Evolutionary conservation across 805 yeast species (phyloP).

Genomic region (Lipomyces japonicus): DNA sequence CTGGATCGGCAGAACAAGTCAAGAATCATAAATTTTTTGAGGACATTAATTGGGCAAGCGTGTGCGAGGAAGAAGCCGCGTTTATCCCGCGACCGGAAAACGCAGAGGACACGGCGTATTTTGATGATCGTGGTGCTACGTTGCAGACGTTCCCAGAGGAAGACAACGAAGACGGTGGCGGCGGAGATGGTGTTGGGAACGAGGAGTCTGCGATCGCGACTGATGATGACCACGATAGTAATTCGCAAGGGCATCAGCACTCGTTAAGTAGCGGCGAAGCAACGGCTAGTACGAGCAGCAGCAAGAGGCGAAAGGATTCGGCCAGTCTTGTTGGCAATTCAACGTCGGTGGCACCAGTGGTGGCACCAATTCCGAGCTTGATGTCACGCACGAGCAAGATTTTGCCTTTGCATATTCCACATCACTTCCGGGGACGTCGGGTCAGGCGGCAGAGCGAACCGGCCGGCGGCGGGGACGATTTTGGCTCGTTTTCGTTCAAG

Average conservation of each 20-base stretch:
- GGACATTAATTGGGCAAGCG: conserved; percentile 66
- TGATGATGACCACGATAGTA: neutral
- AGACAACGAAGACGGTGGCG: conserved; percentile 31
- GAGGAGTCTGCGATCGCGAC: neutral
- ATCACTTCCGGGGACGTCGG: conserved; percentile 63
- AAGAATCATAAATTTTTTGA: conserved; percentile 73
- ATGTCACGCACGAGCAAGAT: conserved; percentile 4
- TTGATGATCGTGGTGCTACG: conserved; percentile 85
- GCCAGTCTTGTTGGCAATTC: neutral
- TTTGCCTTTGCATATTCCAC: conserved; percentile 50
- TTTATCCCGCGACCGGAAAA: conserved; percentile 76
- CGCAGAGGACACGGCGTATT: conserved; percentile 87
- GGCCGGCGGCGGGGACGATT: conserved; percentile 50
- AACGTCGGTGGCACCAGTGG: neutral
- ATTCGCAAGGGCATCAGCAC: neutral
- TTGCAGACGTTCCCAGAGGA: conserved; percentile 55
- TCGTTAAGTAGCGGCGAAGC: neutral
- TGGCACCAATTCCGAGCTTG: neutral
- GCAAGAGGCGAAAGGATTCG: conserved; percentile 1
- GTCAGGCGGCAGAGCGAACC: conserved; percentile 65
- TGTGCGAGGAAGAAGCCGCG: conserved; percentile 68
- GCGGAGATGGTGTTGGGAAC: neutral
- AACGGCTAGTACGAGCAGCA: neutral
- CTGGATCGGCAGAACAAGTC: conserved; percentile 71
- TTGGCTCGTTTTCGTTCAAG: conserved; percentile 89